Percentiles rank a stretch among this genome's conserved stretches.
These are phyloP conservation scores for Amanita pallidorosea DNA, from an alignment of 768 basidiomycete genomes.

Conservation along the genomic window DNA sequence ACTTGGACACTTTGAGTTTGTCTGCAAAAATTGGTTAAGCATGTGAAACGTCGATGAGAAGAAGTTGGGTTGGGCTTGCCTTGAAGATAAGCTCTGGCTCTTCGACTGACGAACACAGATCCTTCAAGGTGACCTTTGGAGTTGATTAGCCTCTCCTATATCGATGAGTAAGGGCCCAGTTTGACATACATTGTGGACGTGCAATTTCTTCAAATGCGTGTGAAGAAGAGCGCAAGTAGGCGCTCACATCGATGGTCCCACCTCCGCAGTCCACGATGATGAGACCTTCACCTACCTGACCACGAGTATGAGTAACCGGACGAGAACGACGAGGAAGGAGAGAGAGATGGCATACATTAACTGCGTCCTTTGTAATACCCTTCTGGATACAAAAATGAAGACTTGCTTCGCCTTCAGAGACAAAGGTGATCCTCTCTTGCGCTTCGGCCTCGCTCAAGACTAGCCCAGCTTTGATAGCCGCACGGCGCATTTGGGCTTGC, in stretches of 20 bases:
- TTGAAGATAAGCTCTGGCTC: slow-evolving; percentile 27
- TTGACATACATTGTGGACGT: slow-evolving; percentile 7
- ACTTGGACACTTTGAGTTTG: slow-evolving; percentile 18
- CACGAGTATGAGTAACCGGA: background rate
- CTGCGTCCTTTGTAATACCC: slow-evolving; percentile 18
- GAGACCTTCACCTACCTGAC: background rate
- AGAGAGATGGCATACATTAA: slow-evolving; percentile 19
- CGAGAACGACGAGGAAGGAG: background rate
- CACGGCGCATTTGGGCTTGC: slow-evolving; percentile 36
- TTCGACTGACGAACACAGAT: slow-evolving; percentile 38
- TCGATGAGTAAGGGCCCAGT: background rate
- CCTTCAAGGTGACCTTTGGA: slow-evolving; percentile 36
- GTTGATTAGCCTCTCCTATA: background rate
- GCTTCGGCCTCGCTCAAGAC: slow-evolving; percentile 22
- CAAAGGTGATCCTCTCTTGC: slow-evolving; percentile 29
- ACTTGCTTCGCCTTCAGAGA: slow-evolving; percentile 49
- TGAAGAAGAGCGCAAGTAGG: background rate
- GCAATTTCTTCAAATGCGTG: background rate
- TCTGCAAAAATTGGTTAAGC: slow-evolving; percentile 23
- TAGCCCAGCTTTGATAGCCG: slow-evolving; percentile 35
- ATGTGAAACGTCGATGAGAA: background rate
- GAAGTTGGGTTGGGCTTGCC: slow-evolving; percentile 16
- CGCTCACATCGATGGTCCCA: background rate
- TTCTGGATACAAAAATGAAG: slow-evolving; percentile 31
- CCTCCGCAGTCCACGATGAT: slow-evolving; percentile 1